Evolutionary conservation across 208 protist genomes (phyloP).

Genomic region (Phytomonas sp.): DNA sequence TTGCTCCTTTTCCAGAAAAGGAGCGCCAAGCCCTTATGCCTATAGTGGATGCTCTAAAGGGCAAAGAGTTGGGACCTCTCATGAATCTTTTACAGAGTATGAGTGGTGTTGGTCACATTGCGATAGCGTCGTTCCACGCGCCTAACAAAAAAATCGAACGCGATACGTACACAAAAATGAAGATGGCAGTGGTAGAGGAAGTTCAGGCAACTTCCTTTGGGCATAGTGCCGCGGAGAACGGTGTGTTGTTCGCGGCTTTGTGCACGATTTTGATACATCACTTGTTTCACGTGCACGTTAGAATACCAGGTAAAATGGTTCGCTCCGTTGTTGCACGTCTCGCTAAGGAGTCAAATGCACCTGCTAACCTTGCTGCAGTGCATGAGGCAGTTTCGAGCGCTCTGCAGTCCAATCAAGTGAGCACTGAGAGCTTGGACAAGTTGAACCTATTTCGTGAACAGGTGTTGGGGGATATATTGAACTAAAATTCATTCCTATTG

Average conservation of each 20-base stretch:
- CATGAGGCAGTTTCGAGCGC: slow-evolving; percentile 29
- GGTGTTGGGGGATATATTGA: neutral
- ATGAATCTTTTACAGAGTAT: slow-evolving; percentile 34
- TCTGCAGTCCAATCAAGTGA: slow-evolving; percentile 23
- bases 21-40: slow-evolving; percentile 28
- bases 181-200: slow-evolving; percentile 14
- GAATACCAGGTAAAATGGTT: slow-evolving; percentile 53
- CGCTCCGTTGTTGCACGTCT: slow-evolving; percentile 40
- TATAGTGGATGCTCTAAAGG: slow-evolving; percentile 30
- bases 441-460: neutral
- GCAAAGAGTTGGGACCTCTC: slow-evolving; percentile 34
- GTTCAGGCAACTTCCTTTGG: slow-evolving; percentile 22
- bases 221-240: slow-evolving; percentile 26
- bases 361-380: slow-evolving; percentile 18
- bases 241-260: slow-evolving; percentile 31
- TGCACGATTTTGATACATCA: slow-evolving; percentile 44
- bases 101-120: slow-evolving; percentile 34
- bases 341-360: slow-evolving; percentile 17
- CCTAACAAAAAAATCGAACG: slow-evolving; percentile 68
- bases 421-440: slow-evolving; percentile 2
- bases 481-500: neutral
- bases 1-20: slow-evolving; percentile 31
- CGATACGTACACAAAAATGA: slow-evolving; percentile 32
- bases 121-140: slow-evolving; percentile 52
- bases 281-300: slow-evolving; percentile 41